phyloP scores from a whole-genome alignment of 1,284 basidiomycete species.

The Agaricales sp. region DNA sequence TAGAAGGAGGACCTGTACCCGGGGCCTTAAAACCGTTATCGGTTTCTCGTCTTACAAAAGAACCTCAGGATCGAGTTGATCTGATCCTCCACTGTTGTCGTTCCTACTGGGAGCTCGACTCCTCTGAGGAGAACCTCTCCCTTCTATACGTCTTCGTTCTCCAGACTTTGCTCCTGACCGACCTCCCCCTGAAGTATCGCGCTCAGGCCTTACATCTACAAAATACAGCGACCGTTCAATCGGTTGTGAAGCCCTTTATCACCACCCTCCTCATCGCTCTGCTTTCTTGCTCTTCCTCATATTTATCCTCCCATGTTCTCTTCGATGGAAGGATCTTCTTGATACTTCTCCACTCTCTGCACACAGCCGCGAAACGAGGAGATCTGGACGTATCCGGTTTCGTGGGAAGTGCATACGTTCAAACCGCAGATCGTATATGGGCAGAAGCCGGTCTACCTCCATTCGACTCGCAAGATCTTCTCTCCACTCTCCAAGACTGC shows the following conservation, averaged over 20 bases:
- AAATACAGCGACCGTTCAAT: neutral
- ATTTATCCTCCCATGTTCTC: neutral
- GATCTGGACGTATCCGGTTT: neutral
- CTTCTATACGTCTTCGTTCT: constrained; percentile 19
- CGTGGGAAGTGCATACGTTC: constrained; percentile 5
- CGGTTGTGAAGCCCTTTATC: neutral
- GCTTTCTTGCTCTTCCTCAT: neutral
- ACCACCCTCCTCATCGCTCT: neutral
- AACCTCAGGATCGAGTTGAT: no score
- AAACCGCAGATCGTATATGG: constrained; percentile 8
- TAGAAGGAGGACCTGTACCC: neutral
- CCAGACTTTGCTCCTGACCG: neutral
- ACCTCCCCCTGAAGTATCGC: neutral
- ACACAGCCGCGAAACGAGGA: no score
- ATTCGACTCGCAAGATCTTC: neutral
- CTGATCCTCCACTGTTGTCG: no score
- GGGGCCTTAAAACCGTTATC: neutral
- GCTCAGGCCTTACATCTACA: neutral
- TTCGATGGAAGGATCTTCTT: neutral
- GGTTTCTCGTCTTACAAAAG: no score
- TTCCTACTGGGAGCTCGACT: no score
- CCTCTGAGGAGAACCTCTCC: no score
- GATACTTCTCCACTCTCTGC: neutral
- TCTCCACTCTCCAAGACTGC: neutral
- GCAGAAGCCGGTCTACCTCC: neutral